These are phyloP conservation scores for Aspergillus haitiensis DNA, from an alignment of 495 filamentous ascomycete species.

Conservation along the genomic window DNA sequence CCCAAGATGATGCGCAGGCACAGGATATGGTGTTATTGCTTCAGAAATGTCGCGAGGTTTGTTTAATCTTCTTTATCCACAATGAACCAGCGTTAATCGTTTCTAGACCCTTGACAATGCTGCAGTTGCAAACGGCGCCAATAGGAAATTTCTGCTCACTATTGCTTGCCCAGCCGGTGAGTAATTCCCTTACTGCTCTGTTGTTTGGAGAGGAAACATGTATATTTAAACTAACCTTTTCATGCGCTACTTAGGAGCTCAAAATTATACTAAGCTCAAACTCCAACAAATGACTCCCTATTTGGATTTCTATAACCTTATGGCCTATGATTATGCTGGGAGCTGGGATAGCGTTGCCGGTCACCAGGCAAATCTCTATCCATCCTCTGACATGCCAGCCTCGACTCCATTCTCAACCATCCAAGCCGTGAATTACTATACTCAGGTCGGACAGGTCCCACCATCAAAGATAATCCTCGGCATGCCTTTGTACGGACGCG, in stretches of 20 bases:
- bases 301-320: conserved; percentile 79
- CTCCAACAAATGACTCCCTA: conserved; percentile 68
- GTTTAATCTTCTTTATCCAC: not conserved
- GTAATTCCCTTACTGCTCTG: not conserved
- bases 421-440: conserved; percentile 61
- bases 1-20: conserved; percentile 57
- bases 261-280: conserved; percentile 68
- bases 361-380: conserved; percentile 78
- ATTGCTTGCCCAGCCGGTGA: conserved; percentile 63
- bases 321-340: conserved; percentile 82
- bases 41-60: conserved; percentile 57
- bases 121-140: conserved; percentile 36
- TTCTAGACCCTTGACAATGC: conserved; percentile 60
- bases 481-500: conserved; percentile 84
- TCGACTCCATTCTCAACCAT: conserved; percentile 58
- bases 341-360: conserved; percentile 73
- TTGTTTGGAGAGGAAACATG: not conserved
- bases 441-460: conserved; percentile 53
- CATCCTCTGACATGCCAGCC: conserved; percentile 50
- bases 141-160: conserved; percentile 69
- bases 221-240: not conserved
- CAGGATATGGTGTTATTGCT: conserved; percentile 71
- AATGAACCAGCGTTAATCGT: conserved; percentile 12
- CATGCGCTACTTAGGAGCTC: conserved; percentile 33
- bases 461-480: conserved; percentile 76